Conservation (phyloP, 2,329 filamentous ascomycete species). For the Chaetomiaceae sp. region DNA sequence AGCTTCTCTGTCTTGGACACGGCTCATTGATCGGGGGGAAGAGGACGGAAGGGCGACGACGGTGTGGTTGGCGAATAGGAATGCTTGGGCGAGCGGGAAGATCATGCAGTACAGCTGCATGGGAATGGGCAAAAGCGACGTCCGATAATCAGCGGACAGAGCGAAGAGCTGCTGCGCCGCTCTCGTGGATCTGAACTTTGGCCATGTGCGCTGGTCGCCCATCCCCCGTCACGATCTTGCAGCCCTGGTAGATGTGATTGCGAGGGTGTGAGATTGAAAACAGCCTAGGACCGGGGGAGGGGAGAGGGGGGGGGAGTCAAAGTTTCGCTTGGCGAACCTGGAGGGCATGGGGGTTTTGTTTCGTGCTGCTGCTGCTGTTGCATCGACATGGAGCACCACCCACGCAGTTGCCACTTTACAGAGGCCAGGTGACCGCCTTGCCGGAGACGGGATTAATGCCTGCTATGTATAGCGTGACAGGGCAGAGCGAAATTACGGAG, state of each 20-base stretch:
- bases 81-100: neutral
- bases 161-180: too few species aligned
- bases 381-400: too few species aligned
- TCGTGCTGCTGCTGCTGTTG: neutral
- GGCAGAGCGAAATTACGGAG: neutral
- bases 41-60: neutral
- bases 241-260: too few species aligned
- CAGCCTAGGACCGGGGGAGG: too few species aligned
- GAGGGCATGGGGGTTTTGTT: neutral
- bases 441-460: too few species aligned
- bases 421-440: constrained; percentile 6
- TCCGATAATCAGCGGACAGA: too few species aligned
- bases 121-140: neutral
- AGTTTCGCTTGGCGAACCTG: neutral
- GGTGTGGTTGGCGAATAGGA: constrained; percentile 13
- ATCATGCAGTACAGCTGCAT: constrained; percentile 14
- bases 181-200: too few species aligned
- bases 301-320: neutral
- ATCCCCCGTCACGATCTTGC: too few species aligned
- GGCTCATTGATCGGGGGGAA: neutral
- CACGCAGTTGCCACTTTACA: too few species aligned
- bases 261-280: too few species aligned
- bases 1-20: neutral
- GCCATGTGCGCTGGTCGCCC: too few species aligned
- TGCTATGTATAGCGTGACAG: neutral